Percentiles rank a stretch among this genome's conserved stretches.
Conservation (phyloP, 148 eudicot species). For the Spergularia bocconei region DNA sequence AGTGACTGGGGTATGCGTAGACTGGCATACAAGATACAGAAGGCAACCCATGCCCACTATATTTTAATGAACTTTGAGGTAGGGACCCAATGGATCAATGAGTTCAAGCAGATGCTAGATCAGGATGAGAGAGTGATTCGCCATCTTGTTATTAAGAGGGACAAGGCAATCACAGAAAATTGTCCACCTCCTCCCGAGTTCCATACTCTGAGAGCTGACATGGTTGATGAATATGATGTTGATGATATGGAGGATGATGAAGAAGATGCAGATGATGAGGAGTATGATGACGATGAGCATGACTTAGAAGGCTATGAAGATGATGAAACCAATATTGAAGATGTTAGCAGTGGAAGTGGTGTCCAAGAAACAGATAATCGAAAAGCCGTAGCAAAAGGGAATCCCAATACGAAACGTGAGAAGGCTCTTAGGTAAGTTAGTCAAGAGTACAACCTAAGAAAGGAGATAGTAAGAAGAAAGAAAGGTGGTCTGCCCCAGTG, state of each 20-base stretch:
- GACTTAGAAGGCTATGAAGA: slow-evolving; percentile 36
- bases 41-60: slow-evolving; percentile 86
- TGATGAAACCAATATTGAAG: slow-evolving; percentile 27
- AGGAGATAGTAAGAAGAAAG: no score
- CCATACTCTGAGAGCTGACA: slow-evolving; percentile 48
- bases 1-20: slow-evolving; percentile 96
- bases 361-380: slow-evolving; percentile 8
- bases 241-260: slow-evolving; percentile 42
- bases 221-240: slow-evolving; percentile 54
- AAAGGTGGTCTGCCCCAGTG: no score
- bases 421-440: slow-evolving; percentile 22
- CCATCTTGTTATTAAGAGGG: slow-evolving; percentile 82
- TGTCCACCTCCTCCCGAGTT: slow-evolving; percentile 90
- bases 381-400: not conserved
- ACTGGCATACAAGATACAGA: slow-evolving; percentile 80
- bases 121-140: slow-evolving; percentile 89
- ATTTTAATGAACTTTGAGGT: slow-evolving; percentile 85
- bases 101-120: slow-evolving; percentile 77
- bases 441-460: no score
- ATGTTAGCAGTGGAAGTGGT: slow-evolving; percentile 19
- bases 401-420: slow-evolving; percentile 17
- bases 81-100: slow-evolving; percentile 71
- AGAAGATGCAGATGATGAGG: slow-evolving; percentile 33
- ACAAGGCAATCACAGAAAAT: slow-evolving; percentile 69
- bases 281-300: slow-evolving; percentile 32